Conservation (phyloP, 305 asterid species). For the Solanum chacoense region DNA sequence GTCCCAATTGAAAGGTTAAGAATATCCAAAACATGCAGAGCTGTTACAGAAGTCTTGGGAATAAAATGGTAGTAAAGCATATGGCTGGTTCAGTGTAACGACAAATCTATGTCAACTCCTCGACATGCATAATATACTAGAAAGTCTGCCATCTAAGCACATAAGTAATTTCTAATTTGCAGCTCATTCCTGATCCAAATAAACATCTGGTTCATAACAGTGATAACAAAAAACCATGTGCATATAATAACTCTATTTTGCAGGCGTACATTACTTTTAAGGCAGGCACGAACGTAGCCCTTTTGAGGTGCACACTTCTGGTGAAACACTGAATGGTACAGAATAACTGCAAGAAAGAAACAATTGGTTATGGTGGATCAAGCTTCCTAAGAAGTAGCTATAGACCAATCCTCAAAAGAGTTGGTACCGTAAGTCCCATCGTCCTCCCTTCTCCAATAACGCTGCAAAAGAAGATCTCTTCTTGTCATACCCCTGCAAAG, state of each 20-base stretch:
- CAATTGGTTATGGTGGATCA: slow-evolving; percentile 2
- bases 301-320: slow-evolving; percentile 69
- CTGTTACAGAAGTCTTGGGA: not conserved
- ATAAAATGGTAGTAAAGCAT: not conserved
- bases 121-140: not conserved
- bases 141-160: not conserved
- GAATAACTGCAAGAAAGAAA: slow-evolving; percentile 65
- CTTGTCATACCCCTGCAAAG: slow-evolving; percentile 79
- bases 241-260: slow-evolving; percentile 14
- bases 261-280: slow-evolving; percentile 94
- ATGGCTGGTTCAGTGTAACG: not conserved
- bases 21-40: not conserved
- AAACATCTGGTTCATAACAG: not conserved
- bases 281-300: slow-evolving; percentile 96
- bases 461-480: slow-evolving; percentile 84
- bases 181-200: not conserved
- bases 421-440: slow-evolving; percentile 90
- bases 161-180: not conserved
- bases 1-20: not conserved
- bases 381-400: not conserved
- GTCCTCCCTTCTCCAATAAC: slow-evolving; percentile 99
- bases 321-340: slow-evolving; percentile 93
- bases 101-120: not conserved
- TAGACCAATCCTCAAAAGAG: not conserved
- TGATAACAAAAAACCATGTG: slow-evolving; percentile 2